A percentile compares a stretch with the other conserved stretches of the same genome.
Evolutionary conservation across 306 rosid genomes (phyloP).

Genomic region (Acacia crassicarpa): DNA sequence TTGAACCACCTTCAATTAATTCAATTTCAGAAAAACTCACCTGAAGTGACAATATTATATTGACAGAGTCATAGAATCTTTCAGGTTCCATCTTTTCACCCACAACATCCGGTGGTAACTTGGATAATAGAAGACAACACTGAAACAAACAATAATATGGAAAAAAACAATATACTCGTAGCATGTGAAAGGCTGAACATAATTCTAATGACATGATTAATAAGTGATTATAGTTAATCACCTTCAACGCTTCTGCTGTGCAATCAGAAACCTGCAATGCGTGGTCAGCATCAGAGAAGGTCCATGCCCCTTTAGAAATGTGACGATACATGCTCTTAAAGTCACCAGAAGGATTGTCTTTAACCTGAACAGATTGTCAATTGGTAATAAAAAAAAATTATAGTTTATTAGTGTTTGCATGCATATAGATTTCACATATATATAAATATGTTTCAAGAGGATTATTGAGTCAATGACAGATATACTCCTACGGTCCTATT

Average conservation of each 20-base stretch:
- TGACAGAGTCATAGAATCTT: constrained; percentile 44
- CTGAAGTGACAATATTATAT: constrained; percentile 49
- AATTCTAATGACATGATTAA: not conserved
- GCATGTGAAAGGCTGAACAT: not conserved
- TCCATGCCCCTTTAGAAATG: not conserved
- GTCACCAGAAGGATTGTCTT: not conserved
- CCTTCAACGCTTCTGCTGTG: not conserved
- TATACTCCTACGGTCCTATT: too few species aligned
- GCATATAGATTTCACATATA: not conserved
- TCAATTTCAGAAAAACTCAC: constrained; percentile 1
- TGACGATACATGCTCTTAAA: not conserved
- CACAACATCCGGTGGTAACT: constrained; percentile 42
- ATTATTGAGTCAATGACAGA: not conserved
- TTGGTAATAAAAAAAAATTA: not conserved
- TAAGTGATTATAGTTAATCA: not conserved
- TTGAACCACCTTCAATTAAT: not conserved
- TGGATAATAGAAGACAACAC: constrained; percentile 49
- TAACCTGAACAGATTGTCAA: not conserved
- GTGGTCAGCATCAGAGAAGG: not conserved
- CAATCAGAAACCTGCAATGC: not conserved
- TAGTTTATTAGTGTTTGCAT: not conserved
- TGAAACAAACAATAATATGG: not conserved
- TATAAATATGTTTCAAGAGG: not conserved
- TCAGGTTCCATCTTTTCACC: constrained; percentile 30
- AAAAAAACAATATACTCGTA: too few species aligned